Base-by-base conservation (phyloP, 2,329 filamentous ascomycete species). In the Phialophora chinensis region DNA sequence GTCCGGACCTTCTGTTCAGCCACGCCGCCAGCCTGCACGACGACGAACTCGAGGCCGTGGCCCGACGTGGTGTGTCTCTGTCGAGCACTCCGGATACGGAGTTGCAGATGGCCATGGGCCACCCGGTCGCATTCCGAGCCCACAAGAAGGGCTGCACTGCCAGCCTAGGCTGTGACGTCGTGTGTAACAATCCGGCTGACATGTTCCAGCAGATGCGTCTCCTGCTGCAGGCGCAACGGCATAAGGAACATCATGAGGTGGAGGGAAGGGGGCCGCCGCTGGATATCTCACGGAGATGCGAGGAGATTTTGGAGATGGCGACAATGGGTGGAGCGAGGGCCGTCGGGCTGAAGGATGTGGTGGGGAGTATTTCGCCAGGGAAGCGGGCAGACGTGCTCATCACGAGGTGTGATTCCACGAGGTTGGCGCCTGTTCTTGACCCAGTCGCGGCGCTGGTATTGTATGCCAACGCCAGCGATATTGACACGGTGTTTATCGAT, bases 241-340 rank as follows among this genome's bases (percentile, higher is more conserved):
- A 67, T n/a, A 8, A 27, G 6, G 66, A 70, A 23, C 70, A 73
- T 54, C 55, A 72, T 27, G 27, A 53, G 5, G 11, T 27, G 7
- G 8, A 8, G 1, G 11, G 25, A 62, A 8, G 62, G 67, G 7
- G 69, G 61, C 23, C 63, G 17, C n/a, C 57, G 58, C 7, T 25
- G 60, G 27, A 68, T 62, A 23, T 50, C 72, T 44, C 67, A 65
- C n/a, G 47, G 72, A 1, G 63, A 60, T 35, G 69, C 2, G 63
- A 73, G 42, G 74, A 76, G 44, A 72, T 69, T 29, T 74, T 76
- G 59, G 68, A 69, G 20, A 66, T 77, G 14, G 74, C 66, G 0
- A 77, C 76, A 3, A 74, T 76, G 47, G 69, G 75, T n/a, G 75
- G 75, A 4, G 75, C 76, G 0, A 69, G 68, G 4, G 72, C 74